Conservation (phyloP, 352 stramenopile species). For the Phytophthora podocarpi region DNA sequence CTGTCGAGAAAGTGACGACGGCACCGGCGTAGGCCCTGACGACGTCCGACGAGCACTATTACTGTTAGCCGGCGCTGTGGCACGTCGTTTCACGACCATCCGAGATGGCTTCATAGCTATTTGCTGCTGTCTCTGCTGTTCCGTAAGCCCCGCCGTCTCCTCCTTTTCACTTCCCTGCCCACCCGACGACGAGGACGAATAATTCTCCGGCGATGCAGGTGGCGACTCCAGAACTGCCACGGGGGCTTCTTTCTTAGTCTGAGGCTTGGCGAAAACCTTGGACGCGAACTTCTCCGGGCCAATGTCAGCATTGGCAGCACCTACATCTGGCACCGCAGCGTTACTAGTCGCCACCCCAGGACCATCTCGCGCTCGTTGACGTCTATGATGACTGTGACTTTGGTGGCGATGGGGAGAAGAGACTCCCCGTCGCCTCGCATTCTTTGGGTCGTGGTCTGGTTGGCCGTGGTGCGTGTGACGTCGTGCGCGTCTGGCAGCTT, state of each 20-base stretch:
- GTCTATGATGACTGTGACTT: conserved; percentile 23
- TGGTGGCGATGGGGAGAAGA: conserved; percentile 24
- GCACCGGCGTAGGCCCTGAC: conserved; percentile 12
- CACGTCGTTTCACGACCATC: conserved; percentile 58
- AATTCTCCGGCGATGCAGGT: conserved; percentile 29
- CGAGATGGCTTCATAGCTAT: conserved; percentile 47
- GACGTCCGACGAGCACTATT: conserved; percentile 21
- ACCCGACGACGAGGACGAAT: conserved; percentile 53
- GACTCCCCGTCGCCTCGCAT: conserved; percentile 1
- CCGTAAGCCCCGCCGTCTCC: conserved; percentile 18
- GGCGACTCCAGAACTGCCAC: conserved; percentile 11
- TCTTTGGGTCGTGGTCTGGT: conserved; percentile 15
- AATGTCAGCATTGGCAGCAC: conserved; percentile 22
- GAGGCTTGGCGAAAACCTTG: conserved; percentile 36
- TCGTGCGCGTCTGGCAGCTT: conserved; percentile 15
- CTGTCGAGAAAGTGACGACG: conserved; percentile 26
- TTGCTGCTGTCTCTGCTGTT: conserved; percentile 29
- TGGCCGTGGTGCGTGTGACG: conserved; percentile 34
- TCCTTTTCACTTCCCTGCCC: conserved; percentile 55
- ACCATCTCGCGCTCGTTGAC: conserved; percentile 5
- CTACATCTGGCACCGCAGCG: not conserved
- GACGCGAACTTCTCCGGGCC: conserved; percentile 51
- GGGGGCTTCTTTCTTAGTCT: conserved; percentile 1
- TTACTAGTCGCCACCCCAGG: not conserved
- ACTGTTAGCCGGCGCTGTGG: conserved; percentile 32